Conservation (phyloP, 1,284 basidiomycete species). For the Irpex rosettiformis region DNA sequence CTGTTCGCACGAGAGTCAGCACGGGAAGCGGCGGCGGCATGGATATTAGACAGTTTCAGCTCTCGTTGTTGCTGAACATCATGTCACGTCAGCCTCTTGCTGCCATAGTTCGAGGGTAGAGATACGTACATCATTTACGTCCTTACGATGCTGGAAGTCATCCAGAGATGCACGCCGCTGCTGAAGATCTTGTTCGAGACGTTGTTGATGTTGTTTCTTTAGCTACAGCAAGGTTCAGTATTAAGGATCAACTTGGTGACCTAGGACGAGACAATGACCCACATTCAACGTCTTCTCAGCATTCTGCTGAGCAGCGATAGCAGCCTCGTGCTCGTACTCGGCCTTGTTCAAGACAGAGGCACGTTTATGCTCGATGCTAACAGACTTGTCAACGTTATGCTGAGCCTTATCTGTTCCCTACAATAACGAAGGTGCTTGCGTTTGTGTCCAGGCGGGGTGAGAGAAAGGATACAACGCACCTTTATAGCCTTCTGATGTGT, state of each 20-base stretch:
- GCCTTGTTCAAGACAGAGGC: slow-evolving; percentile 45
- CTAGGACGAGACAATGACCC: slow-evolving; percentile 15
- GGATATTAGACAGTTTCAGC: slow-evolving; percentile 26
- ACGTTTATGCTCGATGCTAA: slow-evolving; percentile 44
- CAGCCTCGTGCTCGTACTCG: slow-evolving; percentile 45
- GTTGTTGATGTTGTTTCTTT: slow-evolving; percentile 26
- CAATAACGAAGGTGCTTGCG: neutral
- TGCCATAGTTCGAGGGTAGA: neutral
- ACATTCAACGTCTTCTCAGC: slow-evolving; percentile 45
- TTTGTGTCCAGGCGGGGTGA: neutral
- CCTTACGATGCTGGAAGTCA: slow-evolving; percentile 27
- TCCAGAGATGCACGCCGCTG: slow-evolving; percentile 24
- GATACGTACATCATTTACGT: slow-evolving; percentile 26
- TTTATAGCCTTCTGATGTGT: slow-evolving; percentile 44
- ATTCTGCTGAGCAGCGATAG: slow-evolving; percentile 37
- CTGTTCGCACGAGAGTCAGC: slow-evolving; percentile 14
- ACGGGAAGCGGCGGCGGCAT: slow-evolving; percentile 22
- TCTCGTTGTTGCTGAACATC: slow-evolving; percentile 23
- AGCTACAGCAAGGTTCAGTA: slow-evolving; percentile 16
- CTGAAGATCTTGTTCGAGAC: slow-evolving; percentile 26
- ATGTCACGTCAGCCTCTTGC: neutral
- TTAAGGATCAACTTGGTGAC: neutral
- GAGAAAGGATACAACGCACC: slow-evolving; percentile 26
- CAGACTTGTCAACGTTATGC: slow-evolving; percentile 41
- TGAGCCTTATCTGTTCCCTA: slow-evolving; percentile 44